Evolutionary conservation across 2,329 filamentous ascomycete species (phyloP).

Genomic region (Lasiodiplodia sp.): DNA sequence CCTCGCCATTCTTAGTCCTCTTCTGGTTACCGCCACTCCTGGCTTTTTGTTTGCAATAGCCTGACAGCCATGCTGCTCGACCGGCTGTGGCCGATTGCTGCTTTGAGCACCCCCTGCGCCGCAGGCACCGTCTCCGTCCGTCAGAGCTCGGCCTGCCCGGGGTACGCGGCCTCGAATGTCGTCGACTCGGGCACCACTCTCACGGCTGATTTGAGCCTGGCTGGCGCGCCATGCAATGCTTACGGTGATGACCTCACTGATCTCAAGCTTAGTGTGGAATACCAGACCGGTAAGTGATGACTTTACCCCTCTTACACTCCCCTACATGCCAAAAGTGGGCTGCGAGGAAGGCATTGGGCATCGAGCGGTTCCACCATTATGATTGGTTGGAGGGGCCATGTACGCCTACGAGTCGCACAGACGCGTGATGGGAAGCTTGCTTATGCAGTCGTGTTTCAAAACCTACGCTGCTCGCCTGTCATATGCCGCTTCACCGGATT

Average conservation of each 20-base stretch:
- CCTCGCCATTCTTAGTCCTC: conserved; percentile 1
- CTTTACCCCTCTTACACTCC: neutral
- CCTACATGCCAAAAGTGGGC: neutral
- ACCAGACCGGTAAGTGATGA: conserved; percentile 61
- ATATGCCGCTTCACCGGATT: neutral
- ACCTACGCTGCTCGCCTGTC: conserved; percentile 3
- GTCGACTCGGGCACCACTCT: conserved; percentile 61
- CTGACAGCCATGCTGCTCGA: conserved; percentile 17
- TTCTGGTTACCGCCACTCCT: neutral
- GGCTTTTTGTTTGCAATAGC: neutral
- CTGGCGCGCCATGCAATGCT: conserved; percentile 68
- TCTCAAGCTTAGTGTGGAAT: conserved; percentile 66
- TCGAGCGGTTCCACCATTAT: neutral
- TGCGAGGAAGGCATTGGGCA: neutral
- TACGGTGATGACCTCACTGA: conserved; percentile 66
- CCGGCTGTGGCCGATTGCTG: conserved; percentile 12
- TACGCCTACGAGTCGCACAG: conserved; percentile 13
- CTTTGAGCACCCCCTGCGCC: conserved; percentile 5
- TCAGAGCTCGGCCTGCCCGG: conserved; percentile 60
- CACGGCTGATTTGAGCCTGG: conserved; percentile 73
- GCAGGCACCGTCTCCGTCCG: conserved; percentile 19
- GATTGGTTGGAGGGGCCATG: neutral
- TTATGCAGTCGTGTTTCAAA: conserved; percentile 17
- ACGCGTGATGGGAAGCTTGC: conserved; percentile 9
- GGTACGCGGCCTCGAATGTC: conserved; percentile 71